Evolutionary conservation across 345 rosid species (phyloP), one percentile per base, ranked within the genome.

Genomic region (Cardiospermum halicacabum): DNA sequence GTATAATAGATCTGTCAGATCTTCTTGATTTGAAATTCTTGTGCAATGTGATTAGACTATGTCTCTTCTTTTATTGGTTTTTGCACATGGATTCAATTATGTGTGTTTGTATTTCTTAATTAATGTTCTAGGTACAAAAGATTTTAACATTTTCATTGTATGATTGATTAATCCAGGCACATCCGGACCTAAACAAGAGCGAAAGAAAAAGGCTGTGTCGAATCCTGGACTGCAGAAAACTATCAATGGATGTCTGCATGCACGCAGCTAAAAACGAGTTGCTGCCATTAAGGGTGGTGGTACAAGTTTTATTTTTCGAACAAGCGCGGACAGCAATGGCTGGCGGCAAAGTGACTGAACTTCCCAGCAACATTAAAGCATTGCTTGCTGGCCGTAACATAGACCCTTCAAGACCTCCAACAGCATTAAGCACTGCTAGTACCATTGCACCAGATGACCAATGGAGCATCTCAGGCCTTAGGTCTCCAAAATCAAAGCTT

Each of bases 381-480:
- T 89, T 91, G 13, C 72, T 94, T 13, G 89, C 91, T 0, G 58
- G 97, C 1, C 90, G 88, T 49, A 80, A 78, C 47, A 82, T 88
- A 0, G 89, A 93, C 67, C 89, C 97, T 26, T 91, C 96, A 10
- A 89, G 77, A 58, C 85, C 85, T 27, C 73, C 78, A 34, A 82
- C 85, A 3, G 64, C 89, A 56, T 68, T 79, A 66, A 90, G 97
- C 85, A 84, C 89, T 5, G 81, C 84, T 4, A 74, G 89, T 15
- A 89, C 84, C 82, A 70, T 87, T 31, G 70, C 60, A 60, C 82
- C 81, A 1, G 97, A 89, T 0, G 99, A 91, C 60, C 96, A 83
- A 51, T 94, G 99, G 97, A 94, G 99, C 70, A 86, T 89, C 37
- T 89, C 97, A 19, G 97, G 92, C 51, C 83, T 91, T n/a, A 91